Percentiles rank a stretch among this genome's conserved stretches.
Evolutionary conservation across 2,329 filamentous ascomycete species (phyloP).

Genomic region (Hypoxylon sp.): DNA sequence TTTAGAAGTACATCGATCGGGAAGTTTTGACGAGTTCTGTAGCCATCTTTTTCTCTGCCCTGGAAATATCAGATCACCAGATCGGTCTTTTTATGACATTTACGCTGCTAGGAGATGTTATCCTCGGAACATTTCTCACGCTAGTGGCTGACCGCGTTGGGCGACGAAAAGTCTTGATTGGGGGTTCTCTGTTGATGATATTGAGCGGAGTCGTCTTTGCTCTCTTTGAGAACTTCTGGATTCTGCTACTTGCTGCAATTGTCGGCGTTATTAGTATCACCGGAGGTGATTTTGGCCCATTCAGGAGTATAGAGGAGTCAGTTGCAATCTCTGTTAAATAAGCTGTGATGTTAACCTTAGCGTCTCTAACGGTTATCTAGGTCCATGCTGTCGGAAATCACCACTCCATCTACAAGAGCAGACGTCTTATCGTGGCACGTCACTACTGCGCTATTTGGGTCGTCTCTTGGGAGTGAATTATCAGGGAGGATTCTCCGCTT

Average conservation of each 20-base stretch:
- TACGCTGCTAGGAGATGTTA: slow-evolving; percentile 73
- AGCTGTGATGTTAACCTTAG: background rate
- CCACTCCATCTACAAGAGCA: slow-evolving; percentile 66
- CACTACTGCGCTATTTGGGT: slow-evolving; percentile 69
- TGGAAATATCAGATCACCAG: slow-evolving; percentile 69
- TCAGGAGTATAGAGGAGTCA: slow-evolving; percentile 75
- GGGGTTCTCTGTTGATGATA: slow-evolving; percentile 70
- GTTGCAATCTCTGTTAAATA: slow-evolving; percentile 13
- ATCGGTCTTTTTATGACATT: slow-evolving; percentile 77
- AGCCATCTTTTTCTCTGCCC: slow-evolving; percentile 70
- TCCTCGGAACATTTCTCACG: slow-evolving; percentile 70
- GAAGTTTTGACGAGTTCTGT: slow-evolving; percentile 14
- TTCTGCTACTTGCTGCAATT: slow-evolving; percentile 70
- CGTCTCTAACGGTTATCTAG: slow-evolving; percentile 37
- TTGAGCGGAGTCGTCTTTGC: slow-evolving; percentile 69
- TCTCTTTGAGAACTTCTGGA: slow-evolving; percentile 70
- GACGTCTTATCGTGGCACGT: slow-evolving; percentile 80
- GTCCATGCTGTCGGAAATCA: slow-evolving; percentile 73
- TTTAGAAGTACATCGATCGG: background rate
- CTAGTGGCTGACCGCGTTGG: slow-evolving; percentile 72
- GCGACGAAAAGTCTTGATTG: slow-evolving; percentile 66
- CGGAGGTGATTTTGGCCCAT: slow-evolving; percentile 77
- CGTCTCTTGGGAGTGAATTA: slow-evolving; percentile 67
- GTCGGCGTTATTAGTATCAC: slow-evolving; percentile 74
- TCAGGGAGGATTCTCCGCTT: slow-evolving; percentile 67